Percentiles rank a stretch among this genome's conserved stretches.
These are phyloP conservation scores for Oldenlandia corymbosa DNA, from an alignment of 257 asterid species.

Conservation along the genomic window DNA sequence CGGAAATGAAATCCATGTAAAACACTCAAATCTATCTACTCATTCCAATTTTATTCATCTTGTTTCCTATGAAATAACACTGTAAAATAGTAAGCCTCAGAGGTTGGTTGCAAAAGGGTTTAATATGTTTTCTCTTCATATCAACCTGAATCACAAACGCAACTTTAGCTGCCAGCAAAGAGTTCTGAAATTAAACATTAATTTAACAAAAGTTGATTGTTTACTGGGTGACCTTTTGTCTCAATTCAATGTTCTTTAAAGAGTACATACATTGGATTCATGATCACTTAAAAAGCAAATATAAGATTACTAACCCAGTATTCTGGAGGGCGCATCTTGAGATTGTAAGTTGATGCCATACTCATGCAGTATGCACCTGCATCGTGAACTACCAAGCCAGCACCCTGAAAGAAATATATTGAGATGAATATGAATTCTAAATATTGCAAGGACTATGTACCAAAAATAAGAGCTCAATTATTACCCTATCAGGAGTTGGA, in stretches of 20 bases:
- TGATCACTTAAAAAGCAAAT: not conserved
- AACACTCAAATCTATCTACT: not conserved
- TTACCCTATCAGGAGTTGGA: slow-evolving; percentile 73
- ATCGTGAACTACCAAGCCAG: slow-evolving; percentile 93
- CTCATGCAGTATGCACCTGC: slow-evolving; percentile 99
- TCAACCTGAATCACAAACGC: not conserved
- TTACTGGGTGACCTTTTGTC: not conserved
- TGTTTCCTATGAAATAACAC: too few relatives aligned
- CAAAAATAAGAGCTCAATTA: not conserved
- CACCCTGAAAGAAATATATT: slow-evolving; percentile 49
- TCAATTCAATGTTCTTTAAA: not conserved
- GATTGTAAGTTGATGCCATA: slow-evolving; percentile 98
- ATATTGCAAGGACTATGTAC: not conserved
- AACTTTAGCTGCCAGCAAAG: not conserved
- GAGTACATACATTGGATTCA: not conserved
- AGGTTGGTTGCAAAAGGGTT: too few relatives aligned
- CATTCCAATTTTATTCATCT: not conserved
- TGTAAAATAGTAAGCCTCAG: too few relatives aligned
- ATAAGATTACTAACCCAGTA: slow-evolving; percentile 57
- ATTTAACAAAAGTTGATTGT: too few relatives aligned
- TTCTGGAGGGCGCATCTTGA: slow-evolving; percentile 98
- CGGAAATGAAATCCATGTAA: not conserved
- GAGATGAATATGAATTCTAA: slow-evolving; percentile 10
- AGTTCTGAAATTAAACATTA: not conserved
- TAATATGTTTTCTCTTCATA: not conserved